A percentile compares a stretch with the other conserved stretches of the same genome.
These are phyloP conservation scores for Nannochloris sp. DNA, from an alignment of 139 green algal species.

Conservation along the genomic window DNA sequence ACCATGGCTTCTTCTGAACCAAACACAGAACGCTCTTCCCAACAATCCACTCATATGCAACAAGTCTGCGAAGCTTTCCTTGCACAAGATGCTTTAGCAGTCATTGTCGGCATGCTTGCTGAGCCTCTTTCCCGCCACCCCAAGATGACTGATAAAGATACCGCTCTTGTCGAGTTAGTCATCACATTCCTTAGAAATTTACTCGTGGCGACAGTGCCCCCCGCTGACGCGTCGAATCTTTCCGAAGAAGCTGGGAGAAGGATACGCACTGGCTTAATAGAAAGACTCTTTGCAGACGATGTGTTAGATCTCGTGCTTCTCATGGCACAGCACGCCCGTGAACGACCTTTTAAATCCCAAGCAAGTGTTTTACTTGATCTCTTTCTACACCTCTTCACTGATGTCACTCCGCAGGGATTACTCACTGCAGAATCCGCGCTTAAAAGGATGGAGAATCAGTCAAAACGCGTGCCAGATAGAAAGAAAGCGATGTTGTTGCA, in stretches of 20 bases:
- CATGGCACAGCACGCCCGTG: conserved; percentile 42
- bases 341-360: conserved; percentile 48
- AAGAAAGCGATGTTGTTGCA: neutral
- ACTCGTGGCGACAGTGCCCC: conserved; percentile 18
- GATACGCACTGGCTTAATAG: conserved; percentile 37
- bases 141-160: conserved; percentile 47
- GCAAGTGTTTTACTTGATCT: conserved; percentile 65
- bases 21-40: conserved; percentile 18
- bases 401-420: conserved; percentile 13
- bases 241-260: neutral
- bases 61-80: conserved; percentile 61
- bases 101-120: conserved; percentile 56
- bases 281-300: conserved; percentile 46
- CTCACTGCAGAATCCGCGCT: conserved; percentile 1
- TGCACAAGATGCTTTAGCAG: conserved; percentile 49
- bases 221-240: conserved; percentile 41
- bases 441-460: neutral
- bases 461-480: conserved; percentile 1
- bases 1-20: conserved; percentile 69
- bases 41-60: conserved; percentile 44
- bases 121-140: conserved; percentile 63
- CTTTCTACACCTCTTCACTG: conserved; percentile 41
- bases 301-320: conserved; percentile 66
- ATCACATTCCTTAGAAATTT: conserved; percentile 86
- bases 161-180: conserved; percentile 70